phyloP scores from a whole-genome alignment of 345 rosid genomes.

The Boechera retrofracta region DNA sequence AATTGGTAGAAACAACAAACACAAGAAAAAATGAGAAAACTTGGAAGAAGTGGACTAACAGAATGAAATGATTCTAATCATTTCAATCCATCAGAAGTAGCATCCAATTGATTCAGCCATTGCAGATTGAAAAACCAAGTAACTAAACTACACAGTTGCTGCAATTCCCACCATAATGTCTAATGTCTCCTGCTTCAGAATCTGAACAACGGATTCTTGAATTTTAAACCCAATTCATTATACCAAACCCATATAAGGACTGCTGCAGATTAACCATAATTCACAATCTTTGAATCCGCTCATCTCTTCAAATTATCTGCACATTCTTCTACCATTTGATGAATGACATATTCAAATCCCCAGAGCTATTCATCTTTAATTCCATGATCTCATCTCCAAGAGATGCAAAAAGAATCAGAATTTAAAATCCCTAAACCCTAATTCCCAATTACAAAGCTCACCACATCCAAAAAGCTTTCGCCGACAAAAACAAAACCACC shows the following conservation, averaged over 20 bases:
- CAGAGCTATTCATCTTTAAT: background rate
- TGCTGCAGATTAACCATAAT: background rate
- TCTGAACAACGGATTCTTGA: conserved; percentile 1
- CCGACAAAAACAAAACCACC: background rate
- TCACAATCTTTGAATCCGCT: conserved; percentile 4
- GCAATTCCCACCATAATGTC: background rate
- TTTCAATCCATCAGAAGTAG: too few species aligned
- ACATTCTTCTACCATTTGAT: conserved; percentile 12
- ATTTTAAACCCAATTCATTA: background rate
- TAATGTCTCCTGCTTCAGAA: background rate
- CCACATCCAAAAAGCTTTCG: background rate
- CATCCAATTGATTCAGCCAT: background rate
- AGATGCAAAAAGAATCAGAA: background rate
- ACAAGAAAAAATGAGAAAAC: background rate
- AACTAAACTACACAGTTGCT: background rate
- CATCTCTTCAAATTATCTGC: background rate
- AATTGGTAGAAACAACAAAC: too few species aligned
- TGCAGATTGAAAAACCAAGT: background rate
- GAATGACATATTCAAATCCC: background rate
- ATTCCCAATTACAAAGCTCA: background rate
- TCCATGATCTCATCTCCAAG: background rate
- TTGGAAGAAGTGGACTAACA: background rate
- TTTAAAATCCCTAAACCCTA: background rate
- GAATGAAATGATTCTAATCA: background rate
- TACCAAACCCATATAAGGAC: background rate